phyloP scores from a whole-genome alignment of 2,329 filamentous ascomycete genomes.

The Venturia pyrina region DNA sequence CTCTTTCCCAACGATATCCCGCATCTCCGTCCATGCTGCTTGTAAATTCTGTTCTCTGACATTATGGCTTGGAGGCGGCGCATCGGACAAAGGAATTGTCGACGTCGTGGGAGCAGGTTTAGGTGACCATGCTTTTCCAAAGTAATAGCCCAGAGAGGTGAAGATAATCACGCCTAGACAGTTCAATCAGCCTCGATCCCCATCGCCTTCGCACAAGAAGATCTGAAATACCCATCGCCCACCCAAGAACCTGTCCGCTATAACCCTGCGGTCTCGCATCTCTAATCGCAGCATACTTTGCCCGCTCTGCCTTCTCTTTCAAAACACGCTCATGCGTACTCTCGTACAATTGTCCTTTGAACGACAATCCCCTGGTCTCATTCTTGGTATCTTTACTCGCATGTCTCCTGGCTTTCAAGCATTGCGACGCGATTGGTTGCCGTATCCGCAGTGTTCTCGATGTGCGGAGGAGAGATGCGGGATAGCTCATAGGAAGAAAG shows the following conservation, averaged over 20 bases:
- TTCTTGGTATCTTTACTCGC: neutral
- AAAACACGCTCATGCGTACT: conserved; percentile 49
- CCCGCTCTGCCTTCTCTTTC: conserved; percentile 48
- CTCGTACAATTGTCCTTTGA: conserved; percentile 51
- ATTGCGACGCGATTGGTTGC: neutral
- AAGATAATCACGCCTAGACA: conserved; percentile 40
- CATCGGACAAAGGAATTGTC: conserved; percentile 43
- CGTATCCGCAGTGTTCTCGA: neutral
- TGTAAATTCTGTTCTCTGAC: conserved; percentile 47
- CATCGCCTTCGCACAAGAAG: conserved; percentile 21
- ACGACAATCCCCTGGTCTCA: conserved; percentile 24
- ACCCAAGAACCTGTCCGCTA: neutral
- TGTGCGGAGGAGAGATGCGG: neutral
- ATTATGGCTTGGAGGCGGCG: conserved; percentile 43
- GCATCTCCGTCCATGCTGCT: conserved; percentile 55
- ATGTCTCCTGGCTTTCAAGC: neutral
- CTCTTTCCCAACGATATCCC: conserved; percentile 50
- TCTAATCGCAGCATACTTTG: conserved; percentile 33
- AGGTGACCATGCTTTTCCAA: conserved; percentile 39
- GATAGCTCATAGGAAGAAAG: neutral
- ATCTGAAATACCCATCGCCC: neutral
- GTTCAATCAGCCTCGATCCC: conserved; percentile 8
- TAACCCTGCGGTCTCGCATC: conserved; percentile 8
- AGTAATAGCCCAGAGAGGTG: conserved; percentile 44
- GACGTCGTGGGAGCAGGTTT: conserved; percentile 40